phyloP scores from a whole-genome alignment of 2,329 filamentous ascomycete species.

The Lizonia empirigonia region DNA sequence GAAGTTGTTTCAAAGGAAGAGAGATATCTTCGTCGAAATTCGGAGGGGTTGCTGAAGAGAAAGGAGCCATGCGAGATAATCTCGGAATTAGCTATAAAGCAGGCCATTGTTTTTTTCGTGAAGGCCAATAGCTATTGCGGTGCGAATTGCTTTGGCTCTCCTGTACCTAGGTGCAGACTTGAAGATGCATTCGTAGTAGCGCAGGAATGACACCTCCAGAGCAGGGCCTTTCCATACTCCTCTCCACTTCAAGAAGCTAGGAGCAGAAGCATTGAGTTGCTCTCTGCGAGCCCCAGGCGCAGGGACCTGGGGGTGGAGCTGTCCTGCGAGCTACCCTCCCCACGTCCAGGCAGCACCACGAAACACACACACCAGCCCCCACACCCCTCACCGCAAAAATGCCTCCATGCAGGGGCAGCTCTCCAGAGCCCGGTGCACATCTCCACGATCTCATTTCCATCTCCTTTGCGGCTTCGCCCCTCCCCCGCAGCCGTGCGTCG shows the following conservation, averaged over 20 bases:
- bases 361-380: background rate
- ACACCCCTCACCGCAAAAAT: no score
- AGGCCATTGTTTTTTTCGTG: background rate
- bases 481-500: no score
- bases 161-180: background rate
- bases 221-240: background rate
- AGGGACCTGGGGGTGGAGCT: background rate
- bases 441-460: background rate
- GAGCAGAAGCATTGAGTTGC: background rate
- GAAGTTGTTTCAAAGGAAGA: background rate
- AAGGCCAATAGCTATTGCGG: background rate
- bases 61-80: no score
- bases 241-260: background rate
- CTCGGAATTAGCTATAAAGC: background rate
- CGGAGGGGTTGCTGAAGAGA: background rate
- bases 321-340: background rate
- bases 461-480: background rate
- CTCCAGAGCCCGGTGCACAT: background rate
- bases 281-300: background rate
- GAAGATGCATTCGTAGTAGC: background rate
- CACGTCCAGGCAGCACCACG: background rate
- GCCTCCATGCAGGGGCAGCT: background rate
- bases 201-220: background rate
- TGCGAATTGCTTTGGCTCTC: background rate
- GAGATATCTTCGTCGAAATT: background rate